Evolutionary conservation across 257 asterid genomes (phyloP).

Genomic region (Ilex aquifolium): DNA sequence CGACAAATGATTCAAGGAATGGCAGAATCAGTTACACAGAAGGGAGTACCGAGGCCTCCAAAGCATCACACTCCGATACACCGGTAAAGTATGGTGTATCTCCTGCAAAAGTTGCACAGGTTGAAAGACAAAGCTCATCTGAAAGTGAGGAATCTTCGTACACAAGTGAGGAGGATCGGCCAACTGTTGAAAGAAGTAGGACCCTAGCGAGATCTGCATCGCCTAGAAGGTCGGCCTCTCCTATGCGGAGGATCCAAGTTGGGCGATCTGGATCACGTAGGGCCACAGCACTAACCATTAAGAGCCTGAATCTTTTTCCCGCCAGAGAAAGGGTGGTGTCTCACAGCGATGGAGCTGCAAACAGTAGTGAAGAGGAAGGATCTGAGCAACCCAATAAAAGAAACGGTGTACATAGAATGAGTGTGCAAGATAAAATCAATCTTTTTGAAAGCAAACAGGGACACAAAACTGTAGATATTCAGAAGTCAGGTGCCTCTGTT

Average conservation of each 20-base stretch:
- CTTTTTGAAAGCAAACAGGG: conserved; percentile 91
- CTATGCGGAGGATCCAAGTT: conserved; percentile 93
- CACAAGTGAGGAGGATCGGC: conserved; percentile 71
- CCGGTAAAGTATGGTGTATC: conserved; percentile 71
- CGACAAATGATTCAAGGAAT: conserved; percentile 11
- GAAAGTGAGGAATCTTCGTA: conserved; percentile 67
- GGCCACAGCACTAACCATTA: conserved; percentile 80
- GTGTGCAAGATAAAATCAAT: conserved; percentile 91
- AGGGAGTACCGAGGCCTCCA: conserved; percentile 20
- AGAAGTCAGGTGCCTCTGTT: conserved; percentile 44
- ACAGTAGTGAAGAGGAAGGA: conserved; percentile 58
- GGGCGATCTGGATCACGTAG: conserved; percentile 94
- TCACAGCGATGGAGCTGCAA: conserved; percentile 38
- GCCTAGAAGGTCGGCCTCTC: conserved; percentile 97
- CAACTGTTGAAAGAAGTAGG: conserved; percentile 71
- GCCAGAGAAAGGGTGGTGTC: conserved; percentile 50
- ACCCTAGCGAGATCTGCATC: conserved; percentile 68
- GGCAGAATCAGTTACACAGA: conserved; percentile 24
- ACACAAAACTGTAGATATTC: conserved; percentile 55
- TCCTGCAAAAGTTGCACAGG: conserved; percentile 84
- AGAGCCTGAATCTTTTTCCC: conserved; percentile 67
- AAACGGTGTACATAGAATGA: conserved; percentile 55
- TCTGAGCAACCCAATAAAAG: conserved; percentile 48
- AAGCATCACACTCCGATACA: conserved; percentile 30
- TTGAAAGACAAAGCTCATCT: conserved; percentile 79